Evolutionary conservation across 1,139 yeast species (phyloP).

Genomic region (Yamadazyma songkhlaensis): DNA sequence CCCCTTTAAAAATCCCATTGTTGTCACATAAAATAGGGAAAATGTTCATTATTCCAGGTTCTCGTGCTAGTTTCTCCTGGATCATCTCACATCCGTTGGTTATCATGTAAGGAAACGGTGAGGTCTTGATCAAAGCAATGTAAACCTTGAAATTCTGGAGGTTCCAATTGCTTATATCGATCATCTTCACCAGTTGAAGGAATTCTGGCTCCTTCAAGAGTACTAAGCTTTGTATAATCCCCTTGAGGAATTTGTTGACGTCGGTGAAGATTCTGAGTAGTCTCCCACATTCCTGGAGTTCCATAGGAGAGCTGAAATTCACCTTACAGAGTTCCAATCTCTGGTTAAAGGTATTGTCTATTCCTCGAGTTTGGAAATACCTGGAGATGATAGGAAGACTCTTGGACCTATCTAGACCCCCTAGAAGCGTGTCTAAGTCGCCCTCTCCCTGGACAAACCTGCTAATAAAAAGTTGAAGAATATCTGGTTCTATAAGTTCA

Average conservation of each 20-base stretch:
- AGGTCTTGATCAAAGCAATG: slow-evolving; percentile 29
- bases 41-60: too few relatives aligned
- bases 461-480: too few relatives aligned
- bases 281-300: slow-evolving; percentile 23
- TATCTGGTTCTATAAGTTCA: too few relatives aligned
- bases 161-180: slow-evolving; percentile 30
- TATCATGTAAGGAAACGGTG: slow-evolving; percentile 23
- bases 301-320: slow-evolving; percentile 14
- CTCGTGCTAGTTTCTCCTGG: too few relatives aligned
- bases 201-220: slow-evolving; percentile 26
- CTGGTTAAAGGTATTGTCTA: not conserved
- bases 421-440: not conserved
- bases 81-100: too few relatives aligned
- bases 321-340: slow-evolving; percentile 4
- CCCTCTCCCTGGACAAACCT: too few relatives aligned
- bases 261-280: slow-evolving; percentile 22
- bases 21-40: too few relatives aligned
- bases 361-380: not conserved
- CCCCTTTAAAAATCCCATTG: too few relatives aligned
- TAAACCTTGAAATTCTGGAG: slow-evolving; percentile 29
- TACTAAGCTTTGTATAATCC: slow-evolving; percentile 34
- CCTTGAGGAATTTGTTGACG: slow-evolving; percentile 29
- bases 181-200: slow-evolving; percentile 16
- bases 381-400: not conserved
- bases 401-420: not conserved